These are phyloP conservation scores for Casuarina equisetifolia DNA, from an alignment of 306 rosid genomes.

Conservation along the genomic window DNA sequence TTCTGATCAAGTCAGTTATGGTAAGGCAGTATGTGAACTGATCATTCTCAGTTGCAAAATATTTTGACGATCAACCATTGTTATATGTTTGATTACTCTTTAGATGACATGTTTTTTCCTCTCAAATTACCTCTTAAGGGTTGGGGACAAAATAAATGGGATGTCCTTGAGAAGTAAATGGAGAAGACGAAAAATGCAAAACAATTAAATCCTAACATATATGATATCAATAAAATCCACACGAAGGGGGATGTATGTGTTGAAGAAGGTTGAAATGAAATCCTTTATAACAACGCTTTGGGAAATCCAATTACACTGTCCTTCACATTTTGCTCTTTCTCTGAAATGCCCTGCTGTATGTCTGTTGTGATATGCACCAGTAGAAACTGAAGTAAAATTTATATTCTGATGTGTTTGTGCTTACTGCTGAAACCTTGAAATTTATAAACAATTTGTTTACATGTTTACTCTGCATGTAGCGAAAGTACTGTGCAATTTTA, in stretches of 20 bases:
- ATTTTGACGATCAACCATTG: background rate
- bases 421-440: background rate
- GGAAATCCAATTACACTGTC: background rate
- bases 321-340: background rate
- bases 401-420: background rate
- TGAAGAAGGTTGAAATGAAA: too few species aligned
- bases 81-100: background rate
- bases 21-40: background rate
- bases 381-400: too few species aligned
- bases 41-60: background rate
- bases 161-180: too few species aligned
- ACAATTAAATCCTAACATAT: too few species aligned
- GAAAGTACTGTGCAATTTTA: background rate
- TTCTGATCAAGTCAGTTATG: background rate
- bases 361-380: background rate
- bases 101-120: background rate
- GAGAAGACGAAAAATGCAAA: too few species aligned
- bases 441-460: background rate
- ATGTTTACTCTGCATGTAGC: background rate
- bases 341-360: background rate
- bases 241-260: too few species aligned
- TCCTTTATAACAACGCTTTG: background rate
- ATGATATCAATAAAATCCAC: too few species aligned
- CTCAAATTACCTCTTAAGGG: background rate
- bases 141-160: too few species aligned